Evolutionary conservation across 805 yeast species (phyloP), one percentile per base, ranked within the genome.

Genomic region (Starmerella vaccinii): DNA sequence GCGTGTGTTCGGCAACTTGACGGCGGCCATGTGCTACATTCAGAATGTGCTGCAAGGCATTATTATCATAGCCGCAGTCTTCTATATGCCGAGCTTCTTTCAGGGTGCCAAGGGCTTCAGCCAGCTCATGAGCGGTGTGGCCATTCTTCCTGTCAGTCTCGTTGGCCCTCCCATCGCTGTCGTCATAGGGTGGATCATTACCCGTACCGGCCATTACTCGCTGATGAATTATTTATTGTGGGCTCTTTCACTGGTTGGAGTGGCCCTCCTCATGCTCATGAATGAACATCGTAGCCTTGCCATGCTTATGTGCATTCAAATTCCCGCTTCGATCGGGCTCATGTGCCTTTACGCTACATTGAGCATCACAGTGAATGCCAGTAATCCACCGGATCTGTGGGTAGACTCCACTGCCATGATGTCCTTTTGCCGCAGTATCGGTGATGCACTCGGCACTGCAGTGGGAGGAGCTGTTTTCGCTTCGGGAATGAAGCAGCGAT

Each of bases 41-140:
- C 62, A 67, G 47, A 67, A 70, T 1, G 59, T 69, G 21, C 66
- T 66, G 7, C 68, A 66, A 49, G 76, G 76, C 55, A 67, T 77
- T 63, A 66, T 64, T 2, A 43, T 55, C 21, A 49, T 57, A 57
- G 54, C 53, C n/a, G 29, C 56, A 2, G 49, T 65, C 5, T 64
- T 68, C 40, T 75, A 67, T 55, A 51, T 70, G 16, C 63, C 75
- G 4, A 64, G 77, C 12, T 78, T 76, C 59, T 78, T 75, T 61
- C 80, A 78, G 59, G 72, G 71, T 22, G 65, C 76, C 8, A 65
- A 63, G 42, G 71, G 65, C 12, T 63, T 66, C 37, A 67, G 65
- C 46, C 69, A 78, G 4, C 64, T 73, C 64, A 62, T 63, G 22
- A 67, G 78, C 2, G 81, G 81, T 34, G 59, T 75, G 29, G 65